Evolutionary conservation across 805 yeast genomes (phyloP).

Genomic region (Barnettozyma populi): DNA sequence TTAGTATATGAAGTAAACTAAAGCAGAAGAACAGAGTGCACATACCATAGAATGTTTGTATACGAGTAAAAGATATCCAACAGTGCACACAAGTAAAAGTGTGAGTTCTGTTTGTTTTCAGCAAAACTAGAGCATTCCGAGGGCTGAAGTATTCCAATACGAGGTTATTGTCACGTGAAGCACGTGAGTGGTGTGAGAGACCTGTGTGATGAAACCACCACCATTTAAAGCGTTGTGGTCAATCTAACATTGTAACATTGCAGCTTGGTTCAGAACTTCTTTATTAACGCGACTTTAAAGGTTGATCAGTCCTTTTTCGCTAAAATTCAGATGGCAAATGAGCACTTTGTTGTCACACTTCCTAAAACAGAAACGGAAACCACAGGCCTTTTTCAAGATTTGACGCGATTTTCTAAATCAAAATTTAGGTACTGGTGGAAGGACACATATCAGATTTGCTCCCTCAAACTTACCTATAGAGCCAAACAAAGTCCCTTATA

Average conservation of each 20-base stretch:
- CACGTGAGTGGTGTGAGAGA: background rate
- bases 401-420: background rate
- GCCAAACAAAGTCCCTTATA: background rate
- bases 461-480: background rate
- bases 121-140: background rate
- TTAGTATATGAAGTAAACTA: background rate
- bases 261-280: too few species aligned
- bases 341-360: slow-evolving; percentile 1
- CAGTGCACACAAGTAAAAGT: background rate
- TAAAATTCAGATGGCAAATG: background rate
- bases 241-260: background rate
- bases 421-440: background rate
- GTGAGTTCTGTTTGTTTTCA: slow-evolving; percentile 1
- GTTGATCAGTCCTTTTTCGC: background rate
- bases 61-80: background rate
- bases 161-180: background rate
- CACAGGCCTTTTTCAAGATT: background rate
- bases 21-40: background rate
- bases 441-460: background rate
- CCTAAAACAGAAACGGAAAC: slow-evolving; percentile 5
- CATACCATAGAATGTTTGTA: background rate
- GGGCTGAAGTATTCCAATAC: background rate
- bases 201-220: background rate
- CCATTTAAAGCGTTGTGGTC: background rate
- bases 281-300: background rate